phyloP scores from a whole-genome alignment of 257 asterid genomes.

The Voacanga thouarsii region DNA sequence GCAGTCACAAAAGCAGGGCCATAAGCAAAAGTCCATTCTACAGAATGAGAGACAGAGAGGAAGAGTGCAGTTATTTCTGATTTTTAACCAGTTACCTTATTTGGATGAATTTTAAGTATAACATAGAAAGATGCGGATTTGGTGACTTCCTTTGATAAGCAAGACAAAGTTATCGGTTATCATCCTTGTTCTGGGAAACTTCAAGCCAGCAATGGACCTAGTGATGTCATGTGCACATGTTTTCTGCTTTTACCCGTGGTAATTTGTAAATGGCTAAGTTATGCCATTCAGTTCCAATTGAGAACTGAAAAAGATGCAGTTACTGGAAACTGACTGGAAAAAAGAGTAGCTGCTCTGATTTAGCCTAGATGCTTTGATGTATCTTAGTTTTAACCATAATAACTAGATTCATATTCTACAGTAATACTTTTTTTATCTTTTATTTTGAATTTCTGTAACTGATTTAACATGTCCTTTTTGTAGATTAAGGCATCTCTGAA shows the following conservation, averaged over 20 bases:
- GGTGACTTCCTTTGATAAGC: neutral
- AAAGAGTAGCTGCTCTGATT: neutral
- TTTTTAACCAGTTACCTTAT: neutral
- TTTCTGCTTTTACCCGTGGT: neutral
- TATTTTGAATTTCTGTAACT: neutral
- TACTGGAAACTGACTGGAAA: neutral
- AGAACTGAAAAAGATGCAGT: neutral
- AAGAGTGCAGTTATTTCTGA: neutral
- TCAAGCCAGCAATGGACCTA: neutral
- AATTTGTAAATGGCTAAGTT: neutral
- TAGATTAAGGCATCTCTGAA: conserved; percentile 48
- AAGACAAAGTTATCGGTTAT: neutral
- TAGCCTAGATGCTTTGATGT: neutral
- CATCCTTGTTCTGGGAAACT: neutral
- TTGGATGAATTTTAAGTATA: neutral
- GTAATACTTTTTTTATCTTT: no score
- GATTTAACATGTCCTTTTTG: neutral
- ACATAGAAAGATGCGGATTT: neutral
- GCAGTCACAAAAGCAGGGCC: neutral
- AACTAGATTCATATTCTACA: neutral
- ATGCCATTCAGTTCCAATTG: neutral
- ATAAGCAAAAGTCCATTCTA: neutral
- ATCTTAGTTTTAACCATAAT: no score
- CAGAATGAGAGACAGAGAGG: neutral
- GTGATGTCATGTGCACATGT: neutral